phyloP scores from a whole-genome alignment of 2,329 filamentous ascomycete genomes.

The Neonectria faginata region DNA sequence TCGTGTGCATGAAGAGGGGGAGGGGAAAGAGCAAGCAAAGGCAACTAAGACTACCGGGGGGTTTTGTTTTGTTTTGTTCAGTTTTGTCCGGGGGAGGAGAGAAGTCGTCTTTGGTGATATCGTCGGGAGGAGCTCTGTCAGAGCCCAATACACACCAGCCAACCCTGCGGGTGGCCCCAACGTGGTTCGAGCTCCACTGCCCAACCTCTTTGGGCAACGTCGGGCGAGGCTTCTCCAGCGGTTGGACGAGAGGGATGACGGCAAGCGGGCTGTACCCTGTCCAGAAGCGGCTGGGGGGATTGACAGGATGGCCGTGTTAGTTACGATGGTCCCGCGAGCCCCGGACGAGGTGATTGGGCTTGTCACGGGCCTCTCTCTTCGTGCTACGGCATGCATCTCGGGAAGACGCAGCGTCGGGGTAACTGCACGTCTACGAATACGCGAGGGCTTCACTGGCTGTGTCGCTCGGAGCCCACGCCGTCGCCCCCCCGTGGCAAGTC shows the following conservation, averaged over 20 bases:
- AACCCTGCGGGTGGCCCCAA: conserved; percentile 37
- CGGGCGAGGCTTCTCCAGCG: conserved; percentile 2
- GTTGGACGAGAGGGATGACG: conserved; percentile 11
- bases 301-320: neutral
- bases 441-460: neutral
- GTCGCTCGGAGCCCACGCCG: no score
- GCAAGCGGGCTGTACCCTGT: conserved; percentile 11
- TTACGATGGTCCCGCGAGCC: neutral
- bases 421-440: no score
- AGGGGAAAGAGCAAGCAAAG: neutral
- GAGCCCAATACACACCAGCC: conserved; percentile 41
- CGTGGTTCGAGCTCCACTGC: conserved; percentile 44
- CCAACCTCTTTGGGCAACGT: conserved; percentile 41
- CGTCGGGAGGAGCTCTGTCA: conserved; percentile 33
- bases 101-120: conserved; percentile 18
- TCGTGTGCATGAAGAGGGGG: conserved; percentile 17
- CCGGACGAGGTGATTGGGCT: neutral
- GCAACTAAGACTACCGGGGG: neutral
- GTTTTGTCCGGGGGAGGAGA: conserved; percentile 4
- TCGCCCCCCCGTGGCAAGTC: neutral
- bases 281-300: neutral
- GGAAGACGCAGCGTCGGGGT: neutral
- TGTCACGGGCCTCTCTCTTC: no score
- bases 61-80: conserved; percentile 28
- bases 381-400: conserved; percentile 1